These are phyloP conservation scores for Umbelopsis ramanniana DNA, from an alignment of 192 early-diverging fungal genomes.

Conservation along the genomic window DNA sequence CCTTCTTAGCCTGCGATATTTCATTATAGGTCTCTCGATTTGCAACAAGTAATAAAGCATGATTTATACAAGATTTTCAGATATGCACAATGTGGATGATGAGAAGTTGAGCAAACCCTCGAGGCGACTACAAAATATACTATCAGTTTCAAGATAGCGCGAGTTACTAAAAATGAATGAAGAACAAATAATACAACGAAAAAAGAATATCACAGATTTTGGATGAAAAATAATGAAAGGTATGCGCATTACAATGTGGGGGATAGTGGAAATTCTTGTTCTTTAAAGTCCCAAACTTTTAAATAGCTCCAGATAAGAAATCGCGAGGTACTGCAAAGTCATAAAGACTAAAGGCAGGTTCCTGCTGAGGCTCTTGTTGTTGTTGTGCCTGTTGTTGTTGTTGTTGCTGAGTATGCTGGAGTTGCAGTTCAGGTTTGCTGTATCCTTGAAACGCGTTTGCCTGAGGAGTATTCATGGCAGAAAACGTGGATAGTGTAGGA, in stretches of 20 bases:
- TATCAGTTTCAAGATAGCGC: background rate
- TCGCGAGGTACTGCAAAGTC: constrained; percentile 16
- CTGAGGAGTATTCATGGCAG: background rate
- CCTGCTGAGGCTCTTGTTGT: background rate
- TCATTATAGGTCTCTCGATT: no score
- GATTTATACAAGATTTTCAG: background rate
- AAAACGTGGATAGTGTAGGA: background rate
- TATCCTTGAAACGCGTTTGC: background rate
- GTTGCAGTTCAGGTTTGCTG: background rate
- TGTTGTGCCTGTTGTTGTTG: no score
- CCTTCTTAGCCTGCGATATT: no score
- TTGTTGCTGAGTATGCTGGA: no score
- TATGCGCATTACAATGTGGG: background rate
- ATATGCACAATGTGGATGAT: background rate
- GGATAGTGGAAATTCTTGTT: background rate
- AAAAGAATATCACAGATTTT: background rate
- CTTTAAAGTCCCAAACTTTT: background rate
- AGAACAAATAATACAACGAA: constrained; percentile 11
- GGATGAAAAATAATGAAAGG: no score
- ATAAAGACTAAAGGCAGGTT: constrained; percentile 5
- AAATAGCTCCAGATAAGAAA: constrained; percentile 17
- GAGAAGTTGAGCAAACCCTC: background rate
- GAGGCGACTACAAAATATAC: background rate
- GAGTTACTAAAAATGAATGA: background rate
- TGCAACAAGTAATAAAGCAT: no score